Evolutionary conservation across 176 grass and related monocot species (phyloP).

Genomic region (Oryza brachyantha): DNA sequence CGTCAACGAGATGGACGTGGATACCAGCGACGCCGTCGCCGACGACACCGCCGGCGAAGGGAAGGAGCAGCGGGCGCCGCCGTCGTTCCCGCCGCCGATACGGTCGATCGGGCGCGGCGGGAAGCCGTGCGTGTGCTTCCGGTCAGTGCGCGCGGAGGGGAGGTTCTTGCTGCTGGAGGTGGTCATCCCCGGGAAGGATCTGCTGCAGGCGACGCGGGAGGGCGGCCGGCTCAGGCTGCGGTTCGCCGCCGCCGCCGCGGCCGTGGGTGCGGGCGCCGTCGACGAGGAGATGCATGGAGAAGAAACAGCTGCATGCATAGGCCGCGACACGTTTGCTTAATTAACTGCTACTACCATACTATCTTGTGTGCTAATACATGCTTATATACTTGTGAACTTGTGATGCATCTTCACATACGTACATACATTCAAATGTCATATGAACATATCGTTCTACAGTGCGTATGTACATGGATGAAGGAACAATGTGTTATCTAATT

Average conservation of each 20-base stretch:
- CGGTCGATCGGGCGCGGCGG: conserved; percentile 54
- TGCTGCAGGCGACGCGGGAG: conserved; percentile 49
- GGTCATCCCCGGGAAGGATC: conserved; percentile 61
- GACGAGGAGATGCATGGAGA: conserved; percentile 2
- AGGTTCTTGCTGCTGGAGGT: conserved; percentile 68
- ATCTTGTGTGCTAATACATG: background rate
- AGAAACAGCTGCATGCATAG: background rate
- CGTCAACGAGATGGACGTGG: background rate
- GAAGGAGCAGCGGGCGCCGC: background rate
- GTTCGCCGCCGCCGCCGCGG: conserved; percentile 23
- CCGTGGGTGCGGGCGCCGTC: background rate
- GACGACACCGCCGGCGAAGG: background rate
- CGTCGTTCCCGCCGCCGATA: conserved; percentile 69
- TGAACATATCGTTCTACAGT: too few relatives aligned
- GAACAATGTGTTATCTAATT: background rate
- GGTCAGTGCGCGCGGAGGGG: conserved; percentile 49
- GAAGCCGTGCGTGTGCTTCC: conserved; percentile 63
- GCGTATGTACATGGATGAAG: background rate
- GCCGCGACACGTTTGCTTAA: background rate
- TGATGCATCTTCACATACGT: background rate
- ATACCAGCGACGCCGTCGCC: background rate
- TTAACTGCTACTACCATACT: background rate
- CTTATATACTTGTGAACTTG: too few relatives aligned
- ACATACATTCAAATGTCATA: too few relatives aligned
- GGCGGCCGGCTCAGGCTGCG: conserved; percentile 53